Base-by-base conservation (phyloP, 345 rosid species). In the Adansonia digitata region DNA sequence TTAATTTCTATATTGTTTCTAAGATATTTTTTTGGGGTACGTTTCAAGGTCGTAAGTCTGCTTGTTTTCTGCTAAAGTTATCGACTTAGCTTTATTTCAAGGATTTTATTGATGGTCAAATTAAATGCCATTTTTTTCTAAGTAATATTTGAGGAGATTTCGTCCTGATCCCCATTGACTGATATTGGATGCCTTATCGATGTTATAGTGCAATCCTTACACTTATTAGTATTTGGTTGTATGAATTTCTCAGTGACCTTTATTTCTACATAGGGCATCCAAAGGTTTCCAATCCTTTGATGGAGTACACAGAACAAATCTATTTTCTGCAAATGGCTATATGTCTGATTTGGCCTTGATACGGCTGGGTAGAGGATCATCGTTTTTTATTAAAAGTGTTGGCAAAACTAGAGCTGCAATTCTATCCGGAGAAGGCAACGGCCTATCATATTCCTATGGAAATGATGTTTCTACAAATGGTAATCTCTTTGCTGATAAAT, bases 341-440 rank as follows among this genome's bases (percentile, higher is more conserved):
- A 40, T 73, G 9, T 59, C 77, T 2, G 75, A 73, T 77, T 80
- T 80, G 51, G 71, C 86, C 10, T 74, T 37, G 20, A 39, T 75
- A 31, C 48, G 63, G 66, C 67, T 77, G 29, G 77, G 81, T 49
- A 46, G 70, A 71, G 84, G 83, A 78, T 82, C 84, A 29, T 74
- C 85, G 29, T 56, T 66, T 31, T 45, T 75, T 24, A 77, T 81
- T 52, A 85, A 82, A 77, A 79, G 79, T 74, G 79, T 52, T 42
- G 68, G 81, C 12, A 83, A 80, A 81, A 83, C 70, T 78, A 90
- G 80, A 78, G 89, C 89, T 63, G 72, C 85, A 1, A 68, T 88
- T 72, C 68, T 86, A 79, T 84, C 97, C 15, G 91, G 91, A 46
- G 89, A 85, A 78, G 92, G 89, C 72, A 89, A 86, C 77, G 70